Evolutionary conservation across 2,329 filamentous ascomycete species (phyloP).

Genomic region (Arachnomyces sp.): DNA sequence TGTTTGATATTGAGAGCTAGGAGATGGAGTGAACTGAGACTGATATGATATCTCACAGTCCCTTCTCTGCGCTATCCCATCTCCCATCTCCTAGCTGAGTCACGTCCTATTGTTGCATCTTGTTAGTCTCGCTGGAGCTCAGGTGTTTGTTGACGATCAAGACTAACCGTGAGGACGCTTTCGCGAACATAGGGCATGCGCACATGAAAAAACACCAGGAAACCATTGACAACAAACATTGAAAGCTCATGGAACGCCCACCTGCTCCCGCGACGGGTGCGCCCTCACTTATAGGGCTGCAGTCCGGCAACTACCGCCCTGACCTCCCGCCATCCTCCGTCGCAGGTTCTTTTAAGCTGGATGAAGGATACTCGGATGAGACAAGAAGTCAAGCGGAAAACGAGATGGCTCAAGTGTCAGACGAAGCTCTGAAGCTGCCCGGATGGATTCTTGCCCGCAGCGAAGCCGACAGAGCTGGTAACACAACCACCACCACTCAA

Average conservation of each 20-base stretch:
- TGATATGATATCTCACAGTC: too few species aligned
- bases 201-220: too few species aligned
- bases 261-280: slow-evolving; percentile 15
- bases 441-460: slow-evolving; percentile 47
- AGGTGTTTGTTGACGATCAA: too few species aligned
- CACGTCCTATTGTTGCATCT: too few species aligned
- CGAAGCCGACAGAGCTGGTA: slow-evolving; percentile 50
- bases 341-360: slow-evolving; percentile 50
- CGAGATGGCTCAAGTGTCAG: slow-evolving; percentile 27
- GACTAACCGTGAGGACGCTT: too few species aligned
- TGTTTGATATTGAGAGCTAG: too few species aligned
- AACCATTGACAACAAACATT: background rate
- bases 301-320: slow-evolving; percentile 19
- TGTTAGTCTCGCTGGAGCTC: too few species aligned
- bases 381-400: slow-evolving; percentile 41
- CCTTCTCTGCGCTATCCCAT: too few species aligned
- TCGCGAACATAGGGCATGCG: too few species aligned
- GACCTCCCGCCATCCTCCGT: slow-evolving; percentile 23
- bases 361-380: slow-evolving; percentile 84
- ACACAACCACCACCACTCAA: slow-evolving; percentile 15
- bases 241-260: slow-evolving; percentile 24
- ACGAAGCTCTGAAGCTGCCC: slow-evolving; percentile 40
- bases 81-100: too few species aligned
- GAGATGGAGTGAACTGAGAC: too few species aligned
- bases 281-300: slow-evolving; percentile 19